phyloP scores from a whole-genome alignment of 305 asterid genomes.

The Rubia balearica region DNA sequence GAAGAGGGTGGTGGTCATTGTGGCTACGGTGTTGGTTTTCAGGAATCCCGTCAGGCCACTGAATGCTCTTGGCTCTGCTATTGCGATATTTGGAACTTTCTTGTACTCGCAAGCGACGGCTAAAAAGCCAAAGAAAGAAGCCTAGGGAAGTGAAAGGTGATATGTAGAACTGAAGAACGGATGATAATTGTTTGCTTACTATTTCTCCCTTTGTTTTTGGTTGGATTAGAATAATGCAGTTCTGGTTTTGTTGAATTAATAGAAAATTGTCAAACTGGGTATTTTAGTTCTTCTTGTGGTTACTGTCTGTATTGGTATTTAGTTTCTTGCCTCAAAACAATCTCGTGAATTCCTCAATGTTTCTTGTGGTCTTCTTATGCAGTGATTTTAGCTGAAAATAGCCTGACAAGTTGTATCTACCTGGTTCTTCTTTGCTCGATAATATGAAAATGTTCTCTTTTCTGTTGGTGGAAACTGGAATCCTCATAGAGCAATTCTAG shows the following conservation, averaged over 20 bases:
- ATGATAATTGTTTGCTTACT: not conserved
- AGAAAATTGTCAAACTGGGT: not conserved
- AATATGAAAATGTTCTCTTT: not conserved
- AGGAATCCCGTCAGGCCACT: conserved; percentile 29
- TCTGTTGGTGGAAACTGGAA: not conserved
- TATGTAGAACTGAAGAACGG: not conserved
- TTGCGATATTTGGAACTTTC: conserved; percentile 29
- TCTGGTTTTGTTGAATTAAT: not conserved
- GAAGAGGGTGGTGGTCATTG: conserved; percentile 32
- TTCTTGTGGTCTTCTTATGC: not conserved
- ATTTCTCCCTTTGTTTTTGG: not conserved
- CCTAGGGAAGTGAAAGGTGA: conserved; percentile 7
- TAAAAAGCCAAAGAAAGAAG: conserved; percentile 23
- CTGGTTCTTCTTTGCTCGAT: not conserved
- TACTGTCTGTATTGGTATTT: not conserved
- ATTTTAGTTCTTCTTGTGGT: not conserved
- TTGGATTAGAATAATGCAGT: not conserved
- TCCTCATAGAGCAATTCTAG: not conserved
- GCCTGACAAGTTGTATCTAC: not conserved
- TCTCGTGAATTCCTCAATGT: not conserved
- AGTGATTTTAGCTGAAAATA: not conserved
- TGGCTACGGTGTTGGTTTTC: conserved; percentile 26
- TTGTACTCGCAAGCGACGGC: conserved; percentile 23
- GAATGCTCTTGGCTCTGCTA: conserved; percentile 30
- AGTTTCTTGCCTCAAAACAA: not conserved